phyloP scores from a whole-genome alignment of 148 eudicot genomes.

The Polygonum maritimum region DNA sequence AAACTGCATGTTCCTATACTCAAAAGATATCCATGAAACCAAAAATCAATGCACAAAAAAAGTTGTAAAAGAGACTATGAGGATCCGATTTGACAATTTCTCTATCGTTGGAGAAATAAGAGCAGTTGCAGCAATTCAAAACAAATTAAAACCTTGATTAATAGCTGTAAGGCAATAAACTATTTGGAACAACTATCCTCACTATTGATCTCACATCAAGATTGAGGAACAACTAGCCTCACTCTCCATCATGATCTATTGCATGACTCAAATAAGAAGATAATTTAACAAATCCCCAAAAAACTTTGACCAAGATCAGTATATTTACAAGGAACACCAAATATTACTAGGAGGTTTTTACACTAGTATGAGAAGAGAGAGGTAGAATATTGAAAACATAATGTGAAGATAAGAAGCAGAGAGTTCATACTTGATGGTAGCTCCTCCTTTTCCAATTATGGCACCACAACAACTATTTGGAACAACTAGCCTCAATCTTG shows the following conservation, averaged over 20 bases:
- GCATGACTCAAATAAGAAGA: background rate
- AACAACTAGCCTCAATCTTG: constrained; percentile 70
- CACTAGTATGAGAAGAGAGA: background rate
- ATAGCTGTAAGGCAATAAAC: background rate
- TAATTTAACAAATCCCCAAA: background rate
- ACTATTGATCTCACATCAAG: background rate
- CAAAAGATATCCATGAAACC: background rate
- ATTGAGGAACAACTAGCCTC: background rate
- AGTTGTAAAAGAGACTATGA: background rate
- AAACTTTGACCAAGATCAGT: background rate
- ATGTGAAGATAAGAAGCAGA: background rate
- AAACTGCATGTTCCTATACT: background rate
- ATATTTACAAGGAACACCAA: background rate
- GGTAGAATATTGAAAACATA: background rate
- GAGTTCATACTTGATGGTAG: constrained; percentile 66
- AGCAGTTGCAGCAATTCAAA: background rate
- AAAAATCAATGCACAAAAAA: background rate
- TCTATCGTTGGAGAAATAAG: background rate
- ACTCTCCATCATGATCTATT: background rate
- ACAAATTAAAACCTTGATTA: background rate
- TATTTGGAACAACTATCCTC: background rate
- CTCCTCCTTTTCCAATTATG: constrained; percentile 92
- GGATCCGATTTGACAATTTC: background rate
- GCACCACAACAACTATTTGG: constrained; percentile 98
- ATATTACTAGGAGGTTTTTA: background rate